Base-by-base conservation (phyloP, 2,329 filamentous ascomycete species). In the Fusarium irregulare region DNA sequence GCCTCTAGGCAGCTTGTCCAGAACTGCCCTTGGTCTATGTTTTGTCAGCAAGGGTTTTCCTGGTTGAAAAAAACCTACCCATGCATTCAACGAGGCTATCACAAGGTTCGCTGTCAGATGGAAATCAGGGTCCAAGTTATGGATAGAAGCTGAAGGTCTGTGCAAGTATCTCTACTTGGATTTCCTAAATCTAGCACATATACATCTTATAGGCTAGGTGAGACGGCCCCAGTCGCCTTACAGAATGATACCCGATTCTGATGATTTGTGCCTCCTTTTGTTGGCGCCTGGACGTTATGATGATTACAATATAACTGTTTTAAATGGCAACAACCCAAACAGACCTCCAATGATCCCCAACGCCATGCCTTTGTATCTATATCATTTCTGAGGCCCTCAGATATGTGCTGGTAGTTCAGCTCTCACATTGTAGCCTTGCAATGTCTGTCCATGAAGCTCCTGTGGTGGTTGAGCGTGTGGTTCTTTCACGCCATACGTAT, bases 341-440 rank as follows among this genome's bases (percentile, higher is more conserved):
- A 14, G 23, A 41, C 25, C 18, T 27, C 21, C 7, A 6, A 20
- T 34, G 6, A 11, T 6, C 14, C 21, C 44, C 13, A n/a, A 45
- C 16, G 5, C 18, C 34, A 30, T 18, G 14, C 14, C 30, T 18
- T 6, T 18, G 30, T 14, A 21, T n/a, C 6, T 4, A 37, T 7
- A 14, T 16, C n/a, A 21, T n/a, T 16, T 4, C 7, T 3, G 44
- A 28, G 10, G 8, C 13, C 23, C 32, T 65, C 44, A 73, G 46
- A 64, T 64, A 27, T 66, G 44, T 46, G 57, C 65, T 34, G 65
- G 65, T 21, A 71, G 20, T 37, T 66, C 68, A 25, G 57, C 69
- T 16, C 51, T 50, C 6, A 65, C 23, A 14, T 18, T 62, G 9
- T 47, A 54, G 21, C 54, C 46, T 37, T 70, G 67, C 2, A 49